A percentile compares a stretch with the other conserved stretches of the same genome.
These are phyloP conservation scores for Arabidopsis arenosa DNA, from an alignment of 345 rosid species.

Conservation along the genomic window DNA sequence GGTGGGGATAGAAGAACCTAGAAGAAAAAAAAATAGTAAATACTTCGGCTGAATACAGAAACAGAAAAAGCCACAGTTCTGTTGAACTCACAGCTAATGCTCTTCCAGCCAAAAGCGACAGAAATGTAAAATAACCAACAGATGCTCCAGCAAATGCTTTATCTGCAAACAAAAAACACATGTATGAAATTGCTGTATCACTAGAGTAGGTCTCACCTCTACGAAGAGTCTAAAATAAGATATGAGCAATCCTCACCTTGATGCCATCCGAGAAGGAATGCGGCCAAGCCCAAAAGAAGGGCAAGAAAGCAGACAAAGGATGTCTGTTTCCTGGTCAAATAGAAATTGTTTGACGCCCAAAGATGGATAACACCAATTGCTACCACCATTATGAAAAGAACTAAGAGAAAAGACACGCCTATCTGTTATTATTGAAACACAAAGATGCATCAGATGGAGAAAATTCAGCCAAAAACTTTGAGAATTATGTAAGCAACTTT, in stretches of 20 bases:
- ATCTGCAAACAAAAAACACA: conserved; percentile 53
- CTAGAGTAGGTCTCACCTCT: conserved; percentile 15
- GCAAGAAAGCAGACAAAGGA: conserved; percentile 90
- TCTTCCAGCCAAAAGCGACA: conserved; percentile 96
- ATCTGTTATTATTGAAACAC: conserved; percentile 63
- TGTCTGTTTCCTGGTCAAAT: conserved; percentile 90
- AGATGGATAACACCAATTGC: conserved; percentile 94
- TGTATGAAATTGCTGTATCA: conserved; percentile 29
- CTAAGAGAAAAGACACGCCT: conserved; percentile 87
- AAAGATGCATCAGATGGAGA: conserved; percentile 43
- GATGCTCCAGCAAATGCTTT: conserved; percentile 99
- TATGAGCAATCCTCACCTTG: conserved; percentile 58
- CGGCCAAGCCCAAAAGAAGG: conserved; percentile 95
- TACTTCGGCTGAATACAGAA: conserved; percentile 12
- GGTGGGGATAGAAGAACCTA: conserved; percentile 99
- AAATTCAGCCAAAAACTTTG: conserved; percentile 23
- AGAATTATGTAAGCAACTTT: conserved; percentile 35
- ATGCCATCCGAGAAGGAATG: conserved; percentile 93
- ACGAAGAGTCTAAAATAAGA: conserved; percentile 28
- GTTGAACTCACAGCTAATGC: conserved; percentile 80
- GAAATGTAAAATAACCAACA: conserved; percentile 93
- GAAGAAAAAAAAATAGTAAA: conserved; percentile 15
- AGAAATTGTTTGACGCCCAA: conserved; percentile 99
- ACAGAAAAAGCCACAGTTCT: conserved; percentile 26
- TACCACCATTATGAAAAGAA: conserved; percentile 86